These are phyloP conservation scores for Cutaneotrichosporon daszewskae DNA, from an alignment of 1,284 basidiomycete species.

Conservation along the genomic window DNA sequence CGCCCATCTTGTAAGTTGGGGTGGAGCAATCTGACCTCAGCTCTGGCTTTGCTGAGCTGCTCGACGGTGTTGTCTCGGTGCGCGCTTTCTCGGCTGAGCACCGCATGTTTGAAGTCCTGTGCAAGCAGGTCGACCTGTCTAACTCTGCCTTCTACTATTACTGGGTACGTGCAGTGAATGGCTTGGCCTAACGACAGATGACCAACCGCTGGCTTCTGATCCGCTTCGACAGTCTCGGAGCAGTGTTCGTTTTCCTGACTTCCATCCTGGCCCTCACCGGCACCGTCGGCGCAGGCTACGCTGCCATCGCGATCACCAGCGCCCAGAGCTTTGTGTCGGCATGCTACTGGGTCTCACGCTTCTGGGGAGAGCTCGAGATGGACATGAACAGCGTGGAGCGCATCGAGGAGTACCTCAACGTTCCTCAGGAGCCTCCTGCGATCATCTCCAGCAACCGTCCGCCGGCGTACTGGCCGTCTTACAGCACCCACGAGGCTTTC, in stretches of 20 bases:
- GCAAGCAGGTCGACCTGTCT: slow-evolving; percentile 63
- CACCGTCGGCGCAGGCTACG: slow-evolving; percentile 64
- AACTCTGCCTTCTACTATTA: slow-evolving; percentile 48
- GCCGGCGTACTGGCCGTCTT: slow-evolving; percentile 80
- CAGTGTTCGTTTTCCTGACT: slow-evolving; percentile 66
- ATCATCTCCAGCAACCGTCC: slow-evolving; percentile 62
- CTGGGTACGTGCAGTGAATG: slow-evolving; percentile 29
- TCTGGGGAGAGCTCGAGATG: slow-evolving; percentile 48
- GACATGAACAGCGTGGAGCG: slow-evolving; percentile 77
- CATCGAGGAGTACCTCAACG: slow-evolving; percentile 76
- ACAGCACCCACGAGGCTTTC: slow-evolving; percentile 37
- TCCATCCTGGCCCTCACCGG: slow-evolving; percentile 69
- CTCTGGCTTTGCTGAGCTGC: slow-evolving; percentile 68
- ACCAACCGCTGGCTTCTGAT: slow-evolving; percentile 47
- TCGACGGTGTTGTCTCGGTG: slow-evolving; percentile 74
- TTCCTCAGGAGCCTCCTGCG: slow-evolving; percentile 77
- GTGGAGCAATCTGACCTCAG: slow-evolving; percentile 9
- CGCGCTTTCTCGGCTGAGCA: slow-evolving; percentile 79
- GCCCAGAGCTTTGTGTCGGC: slow-evolving; percentile 46
- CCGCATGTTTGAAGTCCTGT: slow-evolving; percentile 66
- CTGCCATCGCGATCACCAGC: slow-evolving; percentile 74
- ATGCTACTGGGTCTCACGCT: slow-evolving; percentile 47
- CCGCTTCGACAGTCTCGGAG: slow-evolving; percentile 70
- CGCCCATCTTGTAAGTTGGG: slow-evolving; percentile 39
- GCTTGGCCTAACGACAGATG: neutral